A percentile compares a stretch with the other conserved stretches of the same genome.
Evolutionary conservation across 306 rosid species (phyloP).

Genomic region (Pyrus bretschneideri): DNA sequence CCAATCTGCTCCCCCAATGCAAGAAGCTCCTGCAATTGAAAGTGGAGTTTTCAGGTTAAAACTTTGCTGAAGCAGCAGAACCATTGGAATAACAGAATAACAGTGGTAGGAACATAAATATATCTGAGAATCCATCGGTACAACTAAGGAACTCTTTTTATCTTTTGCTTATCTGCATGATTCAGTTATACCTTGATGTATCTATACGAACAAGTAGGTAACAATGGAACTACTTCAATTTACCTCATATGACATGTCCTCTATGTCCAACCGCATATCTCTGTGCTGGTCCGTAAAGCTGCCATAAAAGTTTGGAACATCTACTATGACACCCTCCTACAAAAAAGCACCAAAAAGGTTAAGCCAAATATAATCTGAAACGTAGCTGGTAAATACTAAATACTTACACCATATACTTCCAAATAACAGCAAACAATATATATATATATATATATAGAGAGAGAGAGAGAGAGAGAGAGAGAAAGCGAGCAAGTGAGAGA

Average conservation of each 20-base stretch:
- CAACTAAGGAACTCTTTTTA: background rate
- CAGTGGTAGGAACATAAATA: background rate
- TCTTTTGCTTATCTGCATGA: background rate
- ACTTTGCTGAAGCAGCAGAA: background rate
- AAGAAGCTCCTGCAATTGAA: slow-evolving; percentile 70
- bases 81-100: background rate
- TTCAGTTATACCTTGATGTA: background rate
- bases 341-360: slow-evolving; percentile 12
- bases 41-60: slow-evolving; percentile 20
- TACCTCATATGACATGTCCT: slow-evolving; percentile 98
- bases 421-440: background rate
- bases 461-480: no score
- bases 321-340: slow-evolving; percentile 82
- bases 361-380: slow-evolving; percentile 4
- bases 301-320: slow-evolving; percentile 48
- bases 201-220: background rate
- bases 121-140: background rate
- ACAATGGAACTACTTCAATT: slow-evolving; percentile 15
- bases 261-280: slow-evolving; percentile 95
- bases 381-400: background rate
- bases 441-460: no score
- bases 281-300: slow-evolving; percentile 69
- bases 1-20: slow-evolving; percentile 95
- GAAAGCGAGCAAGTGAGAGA: background rate
- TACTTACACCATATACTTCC: background rate